These are phyloP conservation scores for Alternaria incomplexa DNA, from an alignment of 2,329 filamentous ascomycete species.

Conservation along the genomic window DNA sequence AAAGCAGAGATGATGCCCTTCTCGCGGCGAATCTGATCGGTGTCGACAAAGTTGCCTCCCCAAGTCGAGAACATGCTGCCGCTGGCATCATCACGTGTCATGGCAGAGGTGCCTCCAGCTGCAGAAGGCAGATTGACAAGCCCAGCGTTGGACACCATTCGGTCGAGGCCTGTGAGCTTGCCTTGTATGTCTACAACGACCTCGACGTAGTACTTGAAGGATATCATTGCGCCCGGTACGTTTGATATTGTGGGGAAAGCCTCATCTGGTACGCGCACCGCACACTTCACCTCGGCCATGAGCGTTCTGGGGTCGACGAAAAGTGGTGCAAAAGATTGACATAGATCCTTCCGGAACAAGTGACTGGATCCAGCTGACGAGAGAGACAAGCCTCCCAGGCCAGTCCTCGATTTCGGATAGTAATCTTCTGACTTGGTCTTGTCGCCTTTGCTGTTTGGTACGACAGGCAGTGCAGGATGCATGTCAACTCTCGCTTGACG, in stretches of 20 bases:
- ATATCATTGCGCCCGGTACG: slow-evolving; percentile 92
- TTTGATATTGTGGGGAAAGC: slow-evolving; percentile 89
- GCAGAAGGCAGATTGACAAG: slow-evolving; percentile 56
- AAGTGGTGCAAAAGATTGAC: slow-evolving; percentile 85
- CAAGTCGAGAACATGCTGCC: slow-evolving; percentile 59
- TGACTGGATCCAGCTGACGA: slow-evolving; percentile 86
- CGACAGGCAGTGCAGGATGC: slow-evolving; percentile 67
- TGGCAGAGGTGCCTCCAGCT: slow-evolving; percentile 49
- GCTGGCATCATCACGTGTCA: slow-evolving; percentile 45
- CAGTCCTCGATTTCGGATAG: slow-evolving; percentile 85
- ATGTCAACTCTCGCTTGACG: slow-evolving; percentile 90
- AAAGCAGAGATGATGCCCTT: slow-evolving; percentile 89
- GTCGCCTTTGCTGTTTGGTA: slow-evolving; percentile 68
- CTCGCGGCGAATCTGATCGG: slow-evolving; percentile 81
- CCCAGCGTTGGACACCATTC: slow-evolving; percentile 63
- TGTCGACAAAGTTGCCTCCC: slow-evolving; percentile 80
- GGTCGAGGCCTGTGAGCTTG: slow-evolving; percentile 77
- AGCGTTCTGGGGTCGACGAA: slow-evolving; percentile 84
- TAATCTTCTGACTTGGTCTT: slow-evolving; percentile 79
- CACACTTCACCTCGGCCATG: slow-evolving; percentile 79
- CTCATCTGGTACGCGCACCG: slow-evolving; percentile 86
- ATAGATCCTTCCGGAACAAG: slow-evolving; percentile 93
- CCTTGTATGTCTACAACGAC: slow-evolving; percentile 92
- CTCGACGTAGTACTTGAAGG: slow-evolving; percentile 92
- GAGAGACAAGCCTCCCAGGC: slow-evolving; percentile 83